A percentile compares a stretch with the other conserved stretches of the same genome.
phyloP scores from a whole-genome alignment of 2,329 filamentous ascomycete species.

The Tolypocladium cylindrosporum region DNA sequence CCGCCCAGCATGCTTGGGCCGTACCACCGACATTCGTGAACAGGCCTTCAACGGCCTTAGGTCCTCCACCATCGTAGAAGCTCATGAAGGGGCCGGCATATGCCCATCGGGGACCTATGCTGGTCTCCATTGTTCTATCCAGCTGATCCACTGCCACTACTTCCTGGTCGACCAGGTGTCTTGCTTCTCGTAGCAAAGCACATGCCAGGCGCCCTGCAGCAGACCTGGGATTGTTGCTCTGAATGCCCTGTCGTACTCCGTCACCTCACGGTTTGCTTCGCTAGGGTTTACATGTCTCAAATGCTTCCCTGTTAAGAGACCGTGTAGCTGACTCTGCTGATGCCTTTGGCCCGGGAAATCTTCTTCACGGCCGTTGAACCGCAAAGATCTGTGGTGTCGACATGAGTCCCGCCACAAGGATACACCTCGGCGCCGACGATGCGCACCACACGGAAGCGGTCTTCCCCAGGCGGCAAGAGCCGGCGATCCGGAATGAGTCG shows the following conservation, averaged over 20 bases:
- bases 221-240: background rate
- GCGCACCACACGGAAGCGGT: slow-evolving; percentile 56
- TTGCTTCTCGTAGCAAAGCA: too few relatives aligned
- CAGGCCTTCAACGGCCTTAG: too few relatives aligned
- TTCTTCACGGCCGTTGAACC: slow-evolving; percentile 56
- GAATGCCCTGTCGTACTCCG: background rate
- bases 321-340: slow-evolving; percentile 45
- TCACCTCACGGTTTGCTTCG: background rate
- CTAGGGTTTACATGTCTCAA: background rate
- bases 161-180: too few relatives aligned
- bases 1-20: too few relatives aligned
- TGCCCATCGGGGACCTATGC: too few relatives aligned
- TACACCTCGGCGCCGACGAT: slow-evolving; percentile 61
- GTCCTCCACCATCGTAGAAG: too few relatives aligned
- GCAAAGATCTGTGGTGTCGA: slow-evolving; percentile 46
- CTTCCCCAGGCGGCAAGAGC: slow-evolving; percentile 31
- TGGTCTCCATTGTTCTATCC: too few relatives aligned
- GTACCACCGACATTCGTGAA: too few relatives aligned
- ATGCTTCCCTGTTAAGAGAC: background rate
- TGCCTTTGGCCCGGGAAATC: slow-evolving; percentile 55
- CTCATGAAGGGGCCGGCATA: too few relatives aligned
- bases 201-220: too few relatives aligned
- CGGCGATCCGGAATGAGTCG: slow-evolving; percentile 42
- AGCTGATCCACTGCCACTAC: too few relatives aligned
- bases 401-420: slow-evolving; percentile 68